Evolutionary conservation across 352 stramenopile species (phyloP).

Genomic region (Phytophthora sp.): DNA sequence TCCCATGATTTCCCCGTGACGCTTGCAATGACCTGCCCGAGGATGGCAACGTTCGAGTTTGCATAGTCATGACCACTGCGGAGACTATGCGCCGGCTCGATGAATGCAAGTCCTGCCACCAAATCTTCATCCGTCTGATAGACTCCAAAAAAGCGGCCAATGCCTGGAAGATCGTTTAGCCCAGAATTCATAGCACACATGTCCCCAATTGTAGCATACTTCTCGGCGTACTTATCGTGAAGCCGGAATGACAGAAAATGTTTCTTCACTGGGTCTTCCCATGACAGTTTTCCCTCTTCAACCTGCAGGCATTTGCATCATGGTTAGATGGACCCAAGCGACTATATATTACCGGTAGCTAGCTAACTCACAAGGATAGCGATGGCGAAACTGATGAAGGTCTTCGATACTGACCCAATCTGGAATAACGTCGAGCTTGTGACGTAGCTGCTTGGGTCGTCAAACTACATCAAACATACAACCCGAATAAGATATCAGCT

Average conservation of each 20-base stretch:
- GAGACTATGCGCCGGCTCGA: conserved; percentile 49
- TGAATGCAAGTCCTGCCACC: conserved; percentile 42
- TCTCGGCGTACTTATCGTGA: conserved; percentile 64
- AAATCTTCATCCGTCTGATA: conserved; percentile 49
- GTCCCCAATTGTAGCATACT: conserved; percentile 57
- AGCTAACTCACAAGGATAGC: conserved; percentile 47
- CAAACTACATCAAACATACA: conserved; percentile 18
- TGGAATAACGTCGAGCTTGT: conserved; percentile 62
- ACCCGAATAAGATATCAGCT: neutral
- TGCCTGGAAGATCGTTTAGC: conserved; percentile 33
- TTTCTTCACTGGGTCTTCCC: conserved; percentile 61
- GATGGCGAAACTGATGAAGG: conserved; percentile 56
- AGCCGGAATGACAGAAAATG: conserved; percentile 59
- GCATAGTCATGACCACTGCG: conserved; percentile 62
- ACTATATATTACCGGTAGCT: too few species aligned
- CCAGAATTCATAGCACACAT: conserved; percentile 71
- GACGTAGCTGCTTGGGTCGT: conserved; percentile 41
- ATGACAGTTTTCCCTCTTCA: conserved; percentile 59
- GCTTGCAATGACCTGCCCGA: conserved; percentile 64
- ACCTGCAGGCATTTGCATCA: conserved; percentile 24
- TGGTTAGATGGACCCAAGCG: neutral
- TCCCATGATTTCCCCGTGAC: conserved; percentile 57
- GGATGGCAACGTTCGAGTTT: conserved; percentile 68
- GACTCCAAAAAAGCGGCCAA: conserved; percentile 38
- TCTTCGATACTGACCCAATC: conserved; percentile 75